Evolutionary conservation across 23 red algal genomes (phyloP).

Genomic region (Gracilaria gracilis): DNA sequence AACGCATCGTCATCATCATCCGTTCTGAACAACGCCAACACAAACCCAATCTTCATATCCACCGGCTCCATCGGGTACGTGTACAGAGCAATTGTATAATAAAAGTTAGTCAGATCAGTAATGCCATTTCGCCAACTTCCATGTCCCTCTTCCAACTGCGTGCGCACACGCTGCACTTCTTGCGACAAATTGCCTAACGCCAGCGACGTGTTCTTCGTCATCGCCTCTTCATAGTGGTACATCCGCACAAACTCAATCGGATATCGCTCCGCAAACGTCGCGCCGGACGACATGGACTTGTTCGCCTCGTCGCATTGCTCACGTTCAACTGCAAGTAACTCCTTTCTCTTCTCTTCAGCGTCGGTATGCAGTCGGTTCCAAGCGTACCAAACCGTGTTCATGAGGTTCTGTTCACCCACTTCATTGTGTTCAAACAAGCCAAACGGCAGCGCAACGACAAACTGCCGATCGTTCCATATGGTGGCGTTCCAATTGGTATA

Average conservation of each 20-base stretch:
- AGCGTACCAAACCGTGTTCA: constrained; percentile 71
- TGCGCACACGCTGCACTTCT: neutral
- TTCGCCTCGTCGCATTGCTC: neutral
- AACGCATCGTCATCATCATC: constrained; percentile 13
- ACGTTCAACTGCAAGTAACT: neutral
- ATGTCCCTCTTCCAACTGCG: constrained; percentile 26
- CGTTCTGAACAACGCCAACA: constrained; percentile 24
- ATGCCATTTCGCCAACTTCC: constrained; percentile 43
- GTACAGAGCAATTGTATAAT: constrained; percentile 37
- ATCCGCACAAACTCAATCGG: constrained; percentile 62
- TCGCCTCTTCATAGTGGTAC: constrained; percentile 46
- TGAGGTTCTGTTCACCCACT: constrained; percentile 55
- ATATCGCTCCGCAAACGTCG: constrained; percentile 34
- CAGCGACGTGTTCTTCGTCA: neutral
- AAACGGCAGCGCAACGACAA: constrained; percentile 40
- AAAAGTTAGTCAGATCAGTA: constrained; percentile 57
- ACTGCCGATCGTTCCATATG: constrained; percentile 60
- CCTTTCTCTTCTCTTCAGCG: constrained; percentile 27
- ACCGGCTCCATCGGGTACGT: constrained; percentile 29
- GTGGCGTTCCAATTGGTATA: constrained; percentile 59
- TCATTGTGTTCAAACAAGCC: constrained; percentile 65
- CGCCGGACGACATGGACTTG: constrained; percentile 22
- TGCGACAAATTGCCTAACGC: constrained; percentile 4
- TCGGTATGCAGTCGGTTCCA: constrained; percentile 56
- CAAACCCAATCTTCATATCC: constrained; percentile 50